phyloP scores from a whole-genome alignment of 2,329 filamentous ascomycete genomes.

The Sporothrix euskadiensis region DNA sequence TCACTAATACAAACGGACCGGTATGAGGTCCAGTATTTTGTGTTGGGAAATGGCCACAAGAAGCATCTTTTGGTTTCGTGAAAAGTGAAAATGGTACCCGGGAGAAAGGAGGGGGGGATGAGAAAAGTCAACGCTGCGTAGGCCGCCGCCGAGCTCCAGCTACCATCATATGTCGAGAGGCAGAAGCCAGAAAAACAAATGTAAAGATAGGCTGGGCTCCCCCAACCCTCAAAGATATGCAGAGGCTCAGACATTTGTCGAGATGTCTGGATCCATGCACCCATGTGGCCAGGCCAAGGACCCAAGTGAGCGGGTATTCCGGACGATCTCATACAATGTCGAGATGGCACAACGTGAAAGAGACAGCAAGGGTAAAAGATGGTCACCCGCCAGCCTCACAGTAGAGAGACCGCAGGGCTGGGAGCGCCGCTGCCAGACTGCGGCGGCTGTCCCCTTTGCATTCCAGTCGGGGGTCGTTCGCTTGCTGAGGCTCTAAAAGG shows the following conservation, averaged over 20 bases:
- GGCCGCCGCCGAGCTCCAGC: neutral
- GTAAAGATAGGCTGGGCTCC: neutral
- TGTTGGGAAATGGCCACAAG: neutral
- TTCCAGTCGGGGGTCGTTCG: neutral
- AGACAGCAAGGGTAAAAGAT: neutral
- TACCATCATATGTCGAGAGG: neutral
- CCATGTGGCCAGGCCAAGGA: slow-evolving; percentile 4
- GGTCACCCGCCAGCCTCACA: neutral
- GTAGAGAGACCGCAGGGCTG: neutral
- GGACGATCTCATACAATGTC: neutral
- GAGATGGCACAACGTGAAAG: neutral
- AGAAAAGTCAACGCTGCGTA: neutral
- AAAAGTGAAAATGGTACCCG: neutral
- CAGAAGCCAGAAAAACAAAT: neutral
- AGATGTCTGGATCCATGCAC: slow-evolving; percentile 21
- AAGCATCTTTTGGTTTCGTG: neutral
- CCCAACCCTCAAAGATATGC: neutral
- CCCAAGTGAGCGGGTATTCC: neutral
- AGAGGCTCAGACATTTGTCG: neutral
- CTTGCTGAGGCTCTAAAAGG: neutral
- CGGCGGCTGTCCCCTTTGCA: neutral
- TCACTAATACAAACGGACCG: neutral
- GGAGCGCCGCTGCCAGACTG: neutral
- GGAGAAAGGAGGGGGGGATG: neutral
- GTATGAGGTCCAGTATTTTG: neutral